These are phyloP conservation scores for Diatrype stigma DNA, from an alignment of 2,329 filamentous ascomycete genomes.

Conservation along the genomic window DNA sequence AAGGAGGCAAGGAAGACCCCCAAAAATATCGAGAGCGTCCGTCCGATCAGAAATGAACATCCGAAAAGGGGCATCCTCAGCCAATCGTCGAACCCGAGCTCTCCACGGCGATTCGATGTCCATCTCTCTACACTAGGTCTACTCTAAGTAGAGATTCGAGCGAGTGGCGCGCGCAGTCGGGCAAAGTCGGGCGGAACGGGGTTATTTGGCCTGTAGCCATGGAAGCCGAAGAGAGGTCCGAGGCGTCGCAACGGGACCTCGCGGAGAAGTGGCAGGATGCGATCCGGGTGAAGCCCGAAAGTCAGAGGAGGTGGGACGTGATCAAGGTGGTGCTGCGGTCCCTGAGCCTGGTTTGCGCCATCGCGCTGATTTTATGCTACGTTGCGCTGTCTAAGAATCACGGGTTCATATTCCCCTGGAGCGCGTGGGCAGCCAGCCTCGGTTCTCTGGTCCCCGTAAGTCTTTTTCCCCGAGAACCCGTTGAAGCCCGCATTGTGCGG, in stretches of 20 bases:
- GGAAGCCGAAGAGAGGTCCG: not conserved
- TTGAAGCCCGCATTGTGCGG: too few relatives aligned
- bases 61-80: too few relatives aligned
- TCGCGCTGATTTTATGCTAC: not conserved
- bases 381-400: not conserved
- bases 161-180: too few relatives aligned
- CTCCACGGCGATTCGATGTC: too few relatives aligned
- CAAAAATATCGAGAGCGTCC: too few relatives aligned
- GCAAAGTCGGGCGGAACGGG: too few relatives aligned
- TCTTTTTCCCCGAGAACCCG: too few relatives aligned
- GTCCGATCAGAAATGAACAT: too few relatives aligned
- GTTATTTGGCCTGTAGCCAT: not conserved
- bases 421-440: not conserved
- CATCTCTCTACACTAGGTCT: too few relatives aligned
- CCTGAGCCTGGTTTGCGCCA: not conserved
- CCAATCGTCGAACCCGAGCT: too few relatives aligned
- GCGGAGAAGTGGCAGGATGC: not conserved
- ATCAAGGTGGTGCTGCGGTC: not conserved
- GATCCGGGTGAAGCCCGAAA: not conserved
- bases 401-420: fast-evolving
- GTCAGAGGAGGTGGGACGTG: not conserved
- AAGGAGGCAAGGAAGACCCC: not conserved
- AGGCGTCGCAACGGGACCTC: not conserved
- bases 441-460: not conserved
- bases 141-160: too few relatives aligned